These are phyloP conservation scores for Persicaria maculosa DNA, from an alignment of 148 eudicot species.

Conservation along the genomic window DNA sequence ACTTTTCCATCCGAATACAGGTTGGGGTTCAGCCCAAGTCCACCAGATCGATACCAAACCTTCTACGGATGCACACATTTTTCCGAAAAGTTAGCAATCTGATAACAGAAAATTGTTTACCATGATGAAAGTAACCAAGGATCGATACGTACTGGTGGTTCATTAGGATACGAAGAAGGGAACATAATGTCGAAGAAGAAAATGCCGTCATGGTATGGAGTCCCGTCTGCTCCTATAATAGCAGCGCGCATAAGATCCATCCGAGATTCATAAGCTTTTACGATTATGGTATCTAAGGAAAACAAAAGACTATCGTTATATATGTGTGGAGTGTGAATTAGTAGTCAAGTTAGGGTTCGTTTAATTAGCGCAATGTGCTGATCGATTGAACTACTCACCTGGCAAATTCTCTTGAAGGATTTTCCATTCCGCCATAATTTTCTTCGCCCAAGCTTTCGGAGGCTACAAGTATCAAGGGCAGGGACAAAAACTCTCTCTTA, in stretches of 20 bases:
- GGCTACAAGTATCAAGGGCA: too few species aligned
- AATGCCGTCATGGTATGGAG: constrained; percentile 90
- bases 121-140: neutral
- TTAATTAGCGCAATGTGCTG: too few species aligned
- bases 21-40: constrained; percentile 75
- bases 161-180: constrained; percentile 52
- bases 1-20: constrained; percentile 75
- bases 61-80: constrained; percentile 20
- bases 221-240: constrained; percentile 64
- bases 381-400: constrained; percentile 27
- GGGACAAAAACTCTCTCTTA: too few species aligned
- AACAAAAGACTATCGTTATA: neutral
- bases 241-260: constrained; percentile 72
- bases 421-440: constrained; percentile 77
- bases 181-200: constrained; percentile 61
- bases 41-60: constrained; percentile 68
- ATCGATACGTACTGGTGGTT: constrained; percentile 50
- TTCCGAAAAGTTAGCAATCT: neutral
- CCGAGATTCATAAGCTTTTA: constrained; percentile 56
- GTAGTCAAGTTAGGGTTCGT: too few species aligned
- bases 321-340: too few species aligned
- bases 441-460: constrained; percentile 37
- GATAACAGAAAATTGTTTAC: too few species aligned
- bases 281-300: constrained; percentile 45
- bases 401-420: constrained; percentile 65